Base-by-base conservation (phyloP, 2,329 filamentous ascomycete species). In the Trichoderma cornu-damae region DNA sequence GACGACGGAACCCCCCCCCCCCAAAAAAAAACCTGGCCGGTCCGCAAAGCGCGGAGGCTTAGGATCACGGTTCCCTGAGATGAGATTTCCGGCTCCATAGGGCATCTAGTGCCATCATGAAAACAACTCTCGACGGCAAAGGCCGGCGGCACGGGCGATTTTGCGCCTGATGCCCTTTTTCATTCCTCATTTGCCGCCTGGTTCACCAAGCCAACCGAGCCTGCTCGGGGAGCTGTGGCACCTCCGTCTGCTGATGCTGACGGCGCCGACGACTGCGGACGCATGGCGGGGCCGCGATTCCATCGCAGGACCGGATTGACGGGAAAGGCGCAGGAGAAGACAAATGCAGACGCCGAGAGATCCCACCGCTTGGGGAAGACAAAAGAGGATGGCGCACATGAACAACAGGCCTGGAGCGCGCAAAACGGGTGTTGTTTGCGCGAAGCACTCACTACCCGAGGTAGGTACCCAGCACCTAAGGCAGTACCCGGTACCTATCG, bases 231-330 rank as follows among this genome's bases (percentile, higher is more conserved):
- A 46, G 37, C 24, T 28, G 16, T n/a, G n/a, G 28, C 54, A 46
- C 18, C 40, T 52, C 55, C 55, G 55, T 47, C 40, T 46, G 48
- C 49, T 51, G 40, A 49, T 58, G 55, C 55, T 58, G 55, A 58
- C 55, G 48, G 40, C 42, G 43, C 40, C 38, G 47, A 51, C 32
- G 24, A 46, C 55, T 58, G 47, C 55, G 55, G 55, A 35, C 55
- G 47, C 30, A 57, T 37, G 28, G 47, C 55, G 55, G 55, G 55
- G 48, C 48, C 55, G 55, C 55, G 32, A 40, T 44, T 52, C 38
- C 55, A 46, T 51, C 48, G 24, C 22, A 47, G 22, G 44, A 26
- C 53, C 53, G 44, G 35, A 32, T 42, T 40, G 26, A 49, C 37
- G 34, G 44, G 26, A 49, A 42, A 28, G 51, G 35, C 44, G 53